Evolutionary conservation across 345 rosid species (phyloP), one percentile per base, ranked within the genome.

Genomic region (Eucalyptus dawsonii): DNA sequence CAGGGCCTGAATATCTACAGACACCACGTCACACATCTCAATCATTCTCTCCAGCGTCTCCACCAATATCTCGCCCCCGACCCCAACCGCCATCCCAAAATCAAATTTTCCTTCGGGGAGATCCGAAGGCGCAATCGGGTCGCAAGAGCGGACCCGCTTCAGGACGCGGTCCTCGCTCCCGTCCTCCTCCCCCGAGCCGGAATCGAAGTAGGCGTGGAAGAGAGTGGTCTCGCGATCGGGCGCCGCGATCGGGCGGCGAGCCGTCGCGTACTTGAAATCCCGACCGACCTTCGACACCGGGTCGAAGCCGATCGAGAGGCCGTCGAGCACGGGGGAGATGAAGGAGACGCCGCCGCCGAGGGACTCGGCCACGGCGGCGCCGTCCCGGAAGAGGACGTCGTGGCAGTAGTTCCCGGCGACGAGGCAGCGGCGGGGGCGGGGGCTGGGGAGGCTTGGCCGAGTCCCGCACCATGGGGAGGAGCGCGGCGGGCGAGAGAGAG

Each of bases 261-360:
- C 81, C 14, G 93, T 91, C 14, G 92, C 89, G 93, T 97, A 96
- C 34, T 90, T 93, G 90, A 98, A 98, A 90, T 98, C 98, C 11
- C 21, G 86, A 3, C 99, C 99, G 27, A 96, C 99, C 92, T 96
- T 95, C 40, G 99, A 92, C 90, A 94, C 89, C 67, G 94, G 89
- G 45, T 90, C 91, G 87, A 90, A 96, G 25, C 95, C 89, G 87
- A 97, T 89, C 9, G 97, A 94, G 58, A 95, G 89, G 83, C 95
- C 94, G 86, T 92, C 88, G 14, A 98, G 92, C 86, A 96, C 97
- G 90, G 93, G 91, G 87, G 96, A 92, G 47, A 98, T 93, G 93
- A 98, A 98, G 88, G 99, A 95, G 93, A 96, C 95, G 87, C 97
- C 99, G 91, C 99, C 99, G 89, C 99, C 99, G 80, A 98, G 97